phyloP scores from a whole-genome alignment of 495 filamentous ascomycete species.

The Neurospora intermedia region DNA sequence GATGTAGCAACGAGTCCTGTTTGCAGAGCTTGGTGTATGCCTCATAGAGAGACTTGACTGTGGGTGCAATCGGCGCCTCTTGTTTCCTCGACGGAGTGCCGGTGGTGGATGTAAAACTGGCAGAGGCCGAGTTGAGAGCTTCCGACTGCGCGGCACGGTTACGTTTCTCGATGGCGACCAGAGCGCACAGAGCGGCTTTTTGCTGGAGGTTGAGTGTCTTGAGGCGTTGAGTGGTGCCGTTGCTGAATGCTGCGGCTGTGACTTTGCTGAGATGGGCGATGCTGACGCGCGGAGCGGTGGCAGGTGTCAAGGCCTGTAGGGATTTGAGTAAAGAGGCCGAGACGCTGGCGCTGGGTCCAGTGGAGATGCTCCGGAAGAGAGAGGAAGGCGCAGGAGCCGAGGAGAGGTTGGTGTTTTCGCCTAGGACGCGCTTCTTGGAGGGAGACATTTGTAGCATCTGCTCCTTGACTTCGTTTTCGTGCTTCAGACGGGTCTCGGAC shows the following conservation, averaged over 20 bases:
- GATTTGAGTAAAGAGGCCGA: slow-evolving; percentile 30
- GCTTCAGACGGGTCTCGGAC: slow-evolving; percentile 61
- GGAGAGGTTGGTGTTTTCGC: slow-evolving; percentile 35
- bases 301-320: slow-evolving; percentile 47
- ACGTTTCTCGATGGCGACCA: slow-evolving; percentile 68
- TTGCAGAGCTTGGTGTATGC: slow-evolving; percentile 72
- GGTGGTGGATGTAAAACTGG: slow-evolving; percentile 12
- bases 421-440: slow-evolving; percentile 28
- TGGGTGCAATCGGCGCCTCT: slow-evolving; percentile 63
- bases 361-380: neutral
- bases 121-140: slow-evolving; percentile 46
- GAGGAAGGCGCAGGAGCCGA: slow-evolving; percentile 30
- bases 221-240: slow-evolving; percentile 71
- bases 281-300: slow-evolving; percentile 79
- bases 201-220: slow-evolving; percentile 88
- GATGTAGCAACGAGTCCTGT: slow-evolving; percentile 72
- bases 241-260: slow-evolving; percentile 74
- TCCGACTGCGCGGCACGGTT: slow-evolving; percentile 32
- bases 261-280: slow-evolving; percentile 87
- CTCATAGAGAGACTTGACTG: slow-evolving; percentile 66
- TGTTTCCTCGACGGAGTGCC: slow-evolving; percentile 16
- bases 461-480: slow-evolving; percentile 43
- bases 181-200: slow-evolving; percentile 84
- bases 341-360: slow-evolving; percentile 4
- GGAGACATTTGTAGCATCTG: slow-evolving; percentile 36